Evolutionary conservation across 1,284 basidiomycete species (phyloP), one percentile per base, ranked within the genome.

Genomic region (Afroboletus lepidellus): DNA sequence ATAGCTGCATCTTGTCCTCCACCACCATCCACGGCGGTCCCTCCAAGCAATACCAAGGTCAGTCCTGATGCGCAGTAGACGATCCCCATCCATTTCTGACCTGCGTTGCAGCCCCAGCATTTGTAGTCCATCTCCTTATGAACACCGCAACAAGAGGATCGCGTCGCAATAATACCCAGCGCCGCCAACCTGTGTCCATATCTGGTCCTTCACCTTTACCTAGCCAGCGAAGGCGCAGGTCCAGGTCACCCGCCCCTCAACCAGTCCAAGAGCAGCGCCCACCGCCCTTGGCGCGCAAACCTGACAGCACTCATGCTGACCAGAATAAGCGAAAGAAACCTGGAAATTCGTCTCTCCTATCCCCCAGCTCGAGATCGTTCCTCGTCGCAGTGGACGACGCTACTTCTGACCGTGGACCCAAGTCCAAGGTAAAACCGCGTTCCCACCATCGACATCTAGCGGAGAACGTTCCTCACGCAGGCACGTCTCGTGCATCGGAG

Each of bases 381-480:
- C 61, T 67, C 4, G 57, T 65, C 5, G 58, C 62, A 29, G 16
- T 55, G 8, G 69, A 68, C 12, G 66, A 71, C 23, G 44, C 34
- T 18, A 64, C 54, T 42, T 41, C 63, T 37, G 66, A 67, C 37
- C 69, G 69, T 36, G 66, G 66, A 42, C 69, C 65, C 50, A 68
- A 70, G 51, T 43, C 60, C 36, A 68, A 70, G 46, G 44, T 37
- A 9, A 71, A 70, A 51, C 27, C 50, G 16, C 66, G 68, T 30
- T 50, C 61, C 12, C 61, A 69, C 48, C 55, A 54, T 53, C 69
- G 66, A 8, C 53, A 56, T 42, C 45, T 66, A 24, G 25, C 44
- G 1, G 66, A 68, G 46, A 70, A 70, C 42, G 36, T 48, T 27
- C 23, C 54, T 32, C 55, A 51, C 36, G 34, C 50, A 20, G 47